Evolutionary conservation across 1,284 basidiomycete species (phyloP).

Genomic region (Austropuccinia psidii): DNA sequence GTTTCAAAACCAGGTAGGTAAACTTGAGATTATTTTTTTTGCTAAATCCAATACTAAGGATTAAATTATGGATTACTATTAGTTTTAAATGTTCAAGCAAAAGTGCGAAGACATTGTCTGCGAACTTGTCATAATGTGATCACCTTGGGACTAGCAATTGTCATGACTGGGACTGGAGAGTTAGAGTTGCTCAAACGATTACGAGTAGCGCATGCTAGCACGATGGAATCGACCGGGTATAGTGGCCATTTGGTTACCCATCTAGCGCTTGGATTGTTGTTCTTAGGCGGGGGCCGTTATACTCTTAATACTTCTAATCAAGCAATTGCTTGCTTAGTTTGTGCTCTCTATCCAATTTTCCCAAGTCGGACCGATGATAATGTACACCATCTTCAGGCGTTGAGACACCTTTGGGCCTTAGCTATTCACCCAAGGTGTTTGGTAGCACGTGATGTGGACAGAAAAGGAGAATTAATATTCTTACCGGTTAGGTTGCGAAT

Average conservation of each 20-base stretch:
- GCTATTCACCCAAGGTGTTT: constrained; percentile 90
- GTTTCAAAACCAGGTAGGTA: constrained; percentile 50
- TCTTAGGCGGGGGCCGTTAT: constrained; percentile 85
- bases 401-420: constrained; percentile 90
- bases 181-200: constrained; percentile 80
- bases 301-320: constrained; percentile 86
- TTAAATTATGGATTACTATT: constrained; percentile 55
- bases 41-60: constrained; percentile 51
- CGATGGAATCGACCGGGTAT: constrained; percentile 68
- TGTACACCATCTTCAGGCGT: constrained; percentile 80
- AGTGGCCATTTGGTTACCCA: constrained; percentile 85
- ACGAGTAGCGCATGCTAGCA: constrained; percentile 83
- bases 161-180: constrained; percentile 95
- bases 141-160: constrained; percentile 73
- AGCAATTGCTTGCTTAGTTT: constrained; percentile 78
- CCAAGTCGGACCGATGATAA: constrained; percentile 73
- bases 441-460: constrained; percentile 81
- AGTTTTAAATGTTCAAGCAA: constrained; percentile 36
- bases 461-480: constrained; percentile 69
- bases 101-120: constrained; percentile 72
- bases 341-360: constrained; percentile 84
- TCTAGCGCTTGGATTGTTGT: constrained; percentile 82
- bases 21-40: constrained; percentile 40
- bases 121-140: constrained; percentile 80
- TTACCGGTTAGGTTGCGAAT: constrained; percentile 78